Conservation (phyloP, 805 yeast genomes). For the Metschnikowia orientalis region DNA sequence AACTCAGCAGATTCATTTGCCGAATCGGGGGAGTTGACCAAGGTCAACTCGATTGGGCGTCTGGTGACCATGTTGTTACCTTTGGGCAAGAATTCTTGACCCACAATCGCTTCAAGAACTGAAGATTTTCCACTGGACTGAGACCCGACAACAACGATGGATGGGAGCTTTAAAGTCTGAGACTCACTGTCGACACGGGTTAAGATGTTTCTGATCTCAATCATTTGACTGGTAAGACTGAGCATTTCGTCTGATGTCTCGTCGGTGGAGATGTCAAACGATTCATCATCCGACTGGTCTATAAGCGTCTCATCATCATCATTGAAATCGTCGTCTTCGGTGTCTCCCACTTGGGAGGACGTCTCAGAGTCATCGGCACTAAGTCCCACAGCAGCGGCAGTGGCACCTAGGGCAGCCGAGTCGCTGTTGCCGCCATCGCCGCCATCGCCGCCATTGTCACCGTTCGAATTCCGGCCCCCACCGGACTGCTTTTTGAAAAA, state of each 20-base stretch:
- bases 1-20: conserved; percentile 90
- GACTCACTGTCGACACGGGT: conserved; percentile 64
- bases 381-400: conserved; percentile 53
- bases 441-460: conserved; percentile 25
- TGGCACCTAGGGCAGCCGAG: conserved; percentile 43
- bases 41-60: conserved; percentile 92
- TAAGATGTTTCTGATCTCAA: conserved; percentile 81
- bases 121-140: conserved; percentile 97
- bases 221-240: conserved; percentile 91
- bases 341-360: conserved; percentile 19
- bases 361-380: conserved; percentile 33
- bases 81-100: conserved; percentile 96
- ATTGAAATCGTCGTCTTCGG: conserved; percentile 40
- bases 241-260: conserved; percentile 76
- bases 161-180: conserved; percentile 78
- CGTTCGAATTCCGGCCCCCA: conserved; percentile 18
- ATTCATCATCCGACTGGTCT: conserved; percentile 31
- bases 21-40: conserved; percentile 76
- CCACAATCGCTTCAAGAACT: conserved; percentile 92
- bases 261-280: conserved; percentile 44
- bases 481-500: conserved; percentile 36
- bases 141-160: conserved; percentile 95
- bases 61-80: conserved; percentile 98
- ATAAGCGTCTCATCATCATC: conserved; percentile 49
- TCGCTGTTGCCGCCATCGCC: conserved; percentile 33